A percentile compares a stretch with the other conserved stretches of the same genome.
phyloP scores from a whole-genome alignment of 1,284 basidiomycete species.

The Cryptococcus sp. region DNA sequence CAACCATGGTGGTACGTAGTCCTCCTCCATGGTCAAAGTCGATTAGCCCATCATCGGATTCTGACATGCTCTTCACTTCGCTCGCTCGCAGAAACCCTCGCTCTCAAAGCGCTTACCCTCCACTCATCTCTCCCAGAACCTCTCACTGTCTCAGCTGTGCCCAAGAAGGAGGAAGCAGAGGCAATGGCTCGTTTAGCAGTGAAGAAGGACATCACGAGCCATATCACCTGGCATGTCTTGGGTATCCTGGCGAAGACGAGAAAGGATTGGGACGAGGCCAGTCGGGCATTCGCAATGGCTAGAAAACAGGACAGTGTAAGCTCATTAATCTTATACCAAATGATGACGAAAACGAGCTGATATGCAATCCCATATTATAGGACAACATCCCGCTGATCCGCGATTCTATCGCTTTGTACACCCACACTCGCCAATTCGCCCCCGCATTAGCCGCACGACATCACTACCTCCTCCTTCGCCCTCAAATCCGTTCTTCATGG shows the following conservation, averaged over 20 bases:
- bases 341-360: background rate
- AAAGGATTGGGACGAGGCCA: slow-evolving; percentile 59
- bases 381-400: slow-evolving; percentile 92
- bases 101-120: slow-evolving; percentile 88
- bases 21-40: slow-evolving; percentile 6
- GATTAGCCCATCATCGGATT: slow-evolving; percentile 31
- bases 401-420: slow-evolving; percentile 85
- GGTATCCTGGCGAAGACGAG: slow-evolving; percentile 79
- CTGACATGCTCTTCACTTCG: slow-evolving; percentile 6
- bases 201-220: slow-evolving; percentile 82
- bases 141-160: slow-evolving; percentile 54
- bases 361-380: slow-evolving; percentile 54
- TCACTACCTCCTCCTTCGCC: slow-evolving; percentile 75
- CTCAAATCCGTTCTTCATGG: slow-evolving; percentile 87
- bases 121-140: slow-evolving; percentile 55
- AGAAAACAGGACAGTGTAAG: slow-evolving; percentile 83
- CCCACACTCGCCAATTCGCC: slow-evolving; percentile 84
- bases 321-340: slow-evolving; percentile 14
- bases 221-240: slow-evolving; percentile 98
- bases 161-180: slow-evolving; percentile 75
- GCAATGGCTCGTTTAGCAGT: slow-evolving; percentile 83
- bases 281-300: slow-evolving; percentile 63
- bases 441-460: slow-evolving; percentile 79
- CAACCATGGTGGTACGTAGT: slow-evolving; percentile 80
- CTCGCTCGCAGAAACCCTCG: slow-evolving; percentile 72